phyloP scores from a whole-genome alignment of 129 eudicot species.

The Apium graveolens region DNA sequence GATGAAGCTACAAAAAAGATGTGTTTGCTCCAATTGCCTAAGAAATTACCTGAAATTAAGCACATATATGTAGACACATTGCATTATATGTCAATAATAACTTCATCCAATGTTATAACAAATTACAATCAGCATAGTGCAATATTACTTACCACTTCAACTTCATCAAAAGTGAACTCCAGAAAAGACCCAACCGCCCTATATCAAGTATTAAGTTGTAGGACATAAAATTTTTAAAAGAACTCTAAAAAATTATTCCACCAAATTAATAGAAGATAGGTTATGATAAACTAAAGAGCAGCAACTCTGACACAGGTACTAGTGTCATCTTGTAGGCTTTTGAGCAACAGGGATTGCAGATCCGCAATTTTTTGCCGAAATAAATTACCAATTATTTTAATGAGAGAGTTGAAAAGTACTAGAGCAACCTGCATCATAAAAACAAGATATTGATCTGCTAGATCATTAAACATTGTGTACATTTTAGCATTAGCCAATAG shows the following conservation, averaged over 20 bases:
- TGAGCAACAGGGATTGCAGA: constrained; percentile 73
- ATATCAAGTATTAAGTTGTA: constrained; percentile 21
- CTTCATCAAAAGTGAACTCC: constrained; percentile 83
- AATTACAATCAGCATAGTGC: constrained; percentile 9
- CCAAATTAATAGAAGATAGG: background rate
- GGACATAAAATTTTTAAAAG: constrained; percentile 3
- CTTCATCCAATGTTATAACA: background rate
- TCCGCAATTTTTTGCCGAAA: constrained; percentile 87
- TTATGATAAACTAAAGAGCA: constrained; percentile 50
- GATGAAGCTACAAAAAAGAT: background rate
- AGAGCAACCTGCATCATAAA: constrained; percentile 62
- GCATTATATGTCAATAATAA: background rate
- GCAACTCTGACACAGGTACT: constrained; percentile 93
- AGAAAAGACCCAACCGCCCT: constrained; percentile 98
- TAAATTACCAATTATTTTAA: constrained; percentile 84
- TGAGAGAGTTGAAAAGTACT: constrained; percentile 90
- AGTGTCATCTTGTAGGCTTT: constrained; percentile 88
- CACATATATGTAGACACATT: background rate
- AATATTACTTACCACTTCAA: constrained; percentile 64
- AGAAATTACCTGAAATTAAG: background rate
- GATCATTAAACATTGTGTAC: constrained; percentile 9
- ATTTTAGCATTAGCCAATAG: constrained; percentile 2
- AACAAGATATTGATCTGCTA: constrained; percentile 17
- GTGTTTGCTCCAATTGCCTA: too few species aligned
- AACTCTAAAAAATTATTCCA: constrained; percentile 1